Base-by-base conservation (phyloP, 1,284 basidiomycete genomes). In the Leucoagaricus sp. region DNA sequence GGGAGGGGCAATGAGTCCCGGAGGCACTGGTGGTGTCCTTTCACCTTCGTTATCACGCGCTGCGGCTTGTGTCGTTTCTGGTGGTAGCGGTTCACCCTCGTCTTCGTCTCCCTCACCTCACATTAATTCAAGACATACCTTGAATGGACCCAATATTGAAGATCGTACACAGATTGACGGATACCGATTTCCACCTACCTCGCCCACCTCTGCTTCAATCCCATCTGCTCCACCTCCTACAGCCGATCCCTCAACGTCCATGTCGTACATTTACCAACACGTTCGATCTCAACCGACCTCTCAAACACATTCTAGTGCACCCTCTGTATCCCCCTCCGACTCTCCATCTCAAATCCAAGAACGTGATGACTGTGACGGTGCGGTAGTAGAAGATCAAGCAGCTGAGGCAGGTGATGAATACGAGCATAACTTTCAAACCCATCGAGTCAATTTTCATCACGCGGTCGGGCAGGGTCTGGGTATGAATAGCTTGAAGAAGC, bases 401-500 rank as follows among this genome's bases (percentile, higher is more conserved):
- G 17, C 9, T 7, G 34, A 19, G 26, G 26, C 38, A 17, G 53
- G 48, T 12, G 45, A 33, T 26, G 47, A 31, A 25, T 49, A 44
- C 36, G 47, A 55, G 9, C 25, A 23, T 15, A 38, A 55, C 7
- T 17, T 10, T 49, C 28, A 42, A 31, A 28, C 28, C 0, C 36
- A 42, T 25, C 38, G 47, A 15, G 38, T 17, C 2, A 17, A 48
- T 21, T 49, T 55, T 4, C 34, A 26, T 29, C 15, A 40, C 17
- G 44, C 8, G 19, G 15, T 55, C 1, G 47, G 38, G 28, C 21
- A 26, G 2, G 53, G 53, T 13, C 5, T 55, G 15, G 46, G 53
- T 25, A 28, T 55, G 17, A 47, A 38, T 2, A 33, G 53, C 42
- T 42, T 55, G 36, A 55, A 42, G 38, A 49, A 36, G 46, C 41